Conservation (phyloP, 164 flowering plant species). For the Vitis vinifera region ASM3070453v1 NC_081816.1:8754501-8755000, state of each 20-base stretch:
- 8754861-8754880: conserved; percentile 26
- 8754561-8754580: conserved; percentile 49
- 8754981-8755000: no score
- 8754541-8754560: conserved; percentile 6
- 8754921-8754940: conserved; percentile 31
- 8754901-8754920: conserved; percentile 74
- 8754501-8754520: no score
- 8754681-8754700: conserved; percentile 33
- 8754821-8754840: conserved; percentile 40
- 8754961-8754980: no score
- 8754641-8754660: conserved; percentile 21
- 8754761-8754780: conserved; percentile 67
- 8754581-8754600: conserved; percentile 59
- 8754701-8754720: conserved; percentile 39
- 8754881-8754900: conserved; percentile 27
- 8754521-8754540: no score
- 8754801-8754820: conserved; percentile 21
- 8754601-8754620: conserved; percentile 39
- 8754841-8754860: conserved; percentile 78
- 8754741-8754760: conserved; percentile 27
- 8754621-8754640: conserved; percentile 40
- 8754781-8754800: conserved; percentile 64
- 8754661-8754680: conserved; percentile 52
- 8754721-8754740: conserved; percentile 36
- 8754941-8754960: conserved; percentile 7